These are phyloP conservation scores for Ceriops zippeliana DNA, from an alignment of 345 rosid genomes.

Conservation along the genomic window DNA sequence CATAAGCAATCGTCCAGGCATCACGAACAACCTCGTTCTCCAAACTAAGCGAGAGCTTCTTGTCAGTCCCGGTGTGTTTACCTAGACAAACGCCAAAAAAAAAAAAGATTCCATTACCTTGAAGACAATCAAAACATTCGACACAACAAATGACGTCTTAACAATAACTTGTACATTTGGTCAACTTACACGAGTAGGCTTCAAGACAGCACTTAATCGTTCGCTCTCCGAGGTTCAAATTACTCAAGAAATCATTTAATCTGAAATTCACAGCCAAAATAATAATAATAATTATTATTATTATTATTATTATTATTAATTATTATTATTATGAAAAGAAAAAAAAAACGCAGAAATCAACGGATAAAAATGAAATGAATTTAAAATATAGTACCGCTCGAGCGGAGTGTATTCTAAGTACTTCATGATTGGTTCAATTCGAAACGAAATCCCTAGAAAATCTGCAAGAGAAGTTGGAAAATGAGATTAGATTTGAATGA, in stretches of 20 bases:
- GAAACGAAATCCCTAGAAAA: neutral
- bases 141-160: neutral
- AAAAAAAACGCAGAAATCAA: neutral
- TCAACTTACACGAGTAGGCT: conserved; percentile 75
- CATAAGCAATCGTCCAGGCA: neutral
- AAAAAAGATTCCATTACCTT: neutral
- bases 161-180: neutral
- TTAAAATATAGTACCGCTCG: conserved; percentile 34
- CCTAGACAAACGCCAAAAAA: conserved; percentile 39
- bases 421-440: conserved; percentile 48
- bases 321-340: neutral
- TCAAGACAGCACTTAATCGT: conserved; percentile 76
- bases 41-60: conserved; percentile 79
- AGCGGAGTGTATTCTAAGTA: conserved; percentile 82
- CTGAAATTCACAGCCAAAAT: conserved; percentile 31
- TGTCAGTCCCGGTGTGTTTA: conserved; percentile 87
- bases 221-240: conserved; percentile 74
- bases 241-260: conserved; percentile 58
- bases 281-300: neutral
- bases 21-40: conserved; percentile 67
- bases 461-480: conserved; percentile 2
- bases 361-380: neutral
- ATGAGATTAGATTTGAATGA: neutral
- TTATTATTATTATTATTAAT: neutral
- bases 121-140: neutral